Conservation (phyloP, 306 rosid species). For the Vicia sativa region DNA sequence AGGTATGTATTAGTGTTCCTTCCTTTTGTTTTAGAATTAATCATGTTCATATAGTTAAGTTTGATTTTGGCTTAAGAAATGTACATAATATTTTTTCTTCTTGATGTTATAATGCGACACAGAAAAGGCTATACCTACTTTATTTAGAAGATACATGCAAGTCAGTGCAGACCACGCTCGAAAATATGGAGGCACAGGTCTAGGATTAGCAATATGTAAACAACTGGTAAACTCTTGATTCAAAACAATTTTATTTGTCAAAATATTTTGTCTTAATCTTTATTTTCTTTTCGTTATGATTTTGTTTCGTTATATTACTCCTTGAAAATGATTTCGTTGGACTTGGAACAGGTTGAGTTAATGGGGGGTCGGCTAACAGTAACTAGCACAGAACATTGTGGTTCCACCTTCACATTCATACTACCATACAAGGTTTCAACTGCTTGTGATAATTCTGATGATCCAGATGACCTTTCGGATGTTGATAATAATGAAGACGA, state of each 20-base stretch:
- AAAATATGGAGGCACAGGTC: constrained; percentile 95
- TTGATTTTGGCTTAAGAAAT: background rate
- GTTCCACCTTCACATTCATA: constrained; percentile 88
- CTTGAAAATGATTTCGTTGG: constrained; percentile 11
- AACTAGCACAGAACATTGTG: constrained; percentile 73
- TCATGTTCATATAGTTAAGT: background rate
- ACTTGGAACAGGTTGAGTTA: constrained; percentile 75
- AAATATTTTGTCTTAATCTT: background rate
- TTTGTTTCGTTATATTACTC: no score
- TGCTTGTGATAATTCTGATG: constrained; percentile 59
- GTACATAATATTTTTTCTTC: constrained; percentile 20
- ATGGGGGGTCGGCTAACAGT: constrained; percentile 94
- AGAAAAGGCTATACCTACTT: constrained; percentile 83
- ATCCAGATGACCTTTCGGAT: constrained; percentile 74
- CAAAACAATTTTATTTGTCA: background rate
- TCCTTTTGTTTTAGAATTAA: background rate
- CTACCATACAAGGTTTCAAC: constrained; percentile 85
- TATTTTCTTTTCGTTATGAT: background rate
- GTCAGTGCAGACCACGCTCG: constrained; percentile 97
- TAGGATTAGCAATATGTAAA: constrained; percentile 97
- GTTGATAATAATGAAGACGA: constrained; percentile 59
- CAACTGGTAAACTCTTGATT: constrained; percentile 65
- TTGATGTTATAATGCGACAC: constrained; percentile 42
- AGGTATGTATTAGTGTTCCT: constrained; percentile 47
- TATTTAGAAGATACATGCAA: constrained; percentile 97